Base-by-base conservation (phyloP, 2,329 filamentous ascomycete species). In the Alternaria panax region DNA sequence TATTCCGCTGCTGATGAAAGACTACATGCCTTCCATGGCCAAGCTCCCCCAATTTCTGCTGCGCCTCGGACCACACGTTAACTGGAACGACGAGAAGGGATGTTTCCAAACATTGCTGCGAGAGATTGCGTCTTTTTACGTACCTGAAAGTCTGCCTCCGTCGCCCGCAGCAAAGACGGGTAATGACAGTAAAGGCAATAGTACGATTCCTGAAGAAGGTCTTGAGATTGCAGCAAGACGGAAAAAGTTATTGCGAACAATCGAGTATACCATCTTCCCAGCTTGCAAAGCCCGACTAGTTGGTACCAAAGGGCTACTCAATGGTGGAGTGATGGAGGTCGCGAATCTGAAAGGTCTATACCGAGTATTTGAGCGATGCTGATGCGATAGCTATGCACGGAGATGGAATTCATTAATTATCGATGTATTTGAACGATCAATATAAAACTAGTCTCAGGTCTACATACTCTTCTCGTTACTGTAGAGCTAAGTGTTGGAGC, bases 301-400 rank as follows among this genome's bases (percentile, higher is more conserved):
- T 56, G 93, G 92, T 20, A 97, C 95, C 8, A 90, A 86, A 65
- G 84, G 85, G 5, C 80, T 98, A 70, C 86, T 96, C 79, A 87
- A 88, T 51, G 90, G 88, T 0, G 87, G 57, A 22, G 47, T 97
- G 11, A 81, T 96, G 46, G 94, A 99, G 78, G 88, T 97, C 48
- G 94, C 95, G 2, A 92, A 96, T 80, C 78, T 98, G 59, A 98
- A 97, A 78, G 93, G 93, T 0, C 75, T 99, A 58, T 99, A 99
- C 78, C 84, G 92, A 45, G 93, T 98, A 3, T 99, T 99, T 83
- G 95, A 99, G 80, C 83, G 95, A 54, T 98, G 95, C 77, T 98
- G 30, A 55, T 24, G 18, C 14, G 34, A 45, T 18, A 42, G 30
- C 24, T 32, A 52, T 51, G 47, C 22, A 36, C 32, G 22, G n/a